These are phyloP conservation scores for Rhodotorula glutinis DNA, from an alignment of 1,284 basidiomycete species.

Conservation along the genomic window DNA sequence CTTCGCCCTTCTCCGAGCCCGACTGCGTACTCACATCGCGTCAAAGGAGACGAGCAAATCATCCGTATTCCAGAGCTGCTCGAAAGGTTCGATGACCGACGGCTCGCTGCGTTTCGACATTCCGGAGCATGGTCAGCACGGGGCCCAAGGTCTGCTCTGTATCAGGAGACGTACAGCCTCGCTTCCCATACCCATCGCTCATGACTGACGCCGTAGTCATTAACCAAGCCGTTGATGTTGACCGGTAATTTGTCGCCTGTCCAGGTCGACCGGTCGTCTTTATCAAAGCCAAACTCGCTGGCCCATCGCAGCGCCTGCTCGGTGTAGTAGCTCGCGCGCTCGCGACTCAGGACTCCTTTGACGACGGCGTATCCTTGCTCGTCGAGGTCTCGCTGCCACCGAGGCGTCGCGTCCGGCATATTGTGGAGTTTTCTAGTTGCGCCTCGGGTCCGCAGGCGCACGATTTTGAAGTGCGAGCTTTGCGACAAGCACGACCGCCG, in stretches of 20 bases:
- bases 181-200: constrained; percentile 49
- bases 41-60: constrained; percentile 46
- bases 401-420: constrained; percentile 10
- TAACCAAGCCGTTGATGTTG: constrained; percentile 33
- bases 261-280: constrained; percentile 48
- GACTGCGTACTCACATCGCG: constrained; percentile 15
- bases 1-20: not conserved
- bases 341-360: constrained; percentile 44
- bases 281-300: constrained; percentile 49
- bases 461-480: no score
- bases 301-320: constrained; percentile 48
- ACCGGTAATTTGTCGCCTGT: constrained; percentile 46
- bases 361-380: constrained; percentile 47
- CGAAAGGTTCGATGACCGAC: constrained; percentile 47
- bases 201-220: constrained; percentile 9
- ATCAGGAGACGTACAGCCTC: constrained; percentile 37
- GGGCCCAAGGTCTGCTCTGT: no score
- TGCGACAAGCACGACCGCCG: no score
- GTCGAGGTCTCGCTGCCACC: constrained; percentile 18
- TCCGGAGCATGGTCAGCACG: rapidly evolving
- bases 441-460: no score
- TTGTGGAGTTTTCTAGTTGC: no score
- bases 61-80: constrained; percentile 50
- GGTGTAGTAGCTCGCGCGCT: constrained; percentile 46
- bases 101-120: constrained; percentile 40